Evolutionary conservation across 495 filamentous ascomycete genomes (phyloP), one percentile per base, ranked within the genome.

Genomic region (Pseudevernia furfuracea): DNA sequence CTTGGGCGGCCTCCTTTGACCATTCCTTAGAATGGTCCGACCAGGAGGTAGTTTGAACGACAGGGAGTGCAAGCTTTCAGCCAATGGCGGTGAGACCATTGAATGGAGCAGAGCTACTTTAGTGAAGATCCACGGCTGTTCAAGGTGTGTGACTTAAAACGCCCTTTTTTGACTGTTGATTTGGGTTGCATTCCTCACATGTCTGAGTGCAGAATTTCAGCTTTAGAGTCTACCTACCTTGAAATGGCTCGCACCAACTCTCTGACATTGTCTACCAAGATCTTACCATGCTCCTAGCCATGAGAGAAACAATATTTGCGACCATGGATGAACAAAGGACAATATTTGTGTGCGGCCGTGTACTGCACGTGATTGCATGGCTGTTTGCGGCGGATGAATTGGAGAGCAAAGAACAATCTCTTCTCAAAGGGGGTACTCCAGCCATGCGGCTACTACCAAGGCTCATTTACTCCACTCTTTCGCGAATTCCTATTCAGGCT

Each of bases 101-200:
- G 30, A 55, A 55, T 12, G 25, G 28, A 53, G 49, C 28, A 0
- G 19, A 53, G 28, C 49, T 1, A 53, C 14, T 17, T 30, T 0
- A 8, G 15, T 55, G 4, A 34, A 34, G 30, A 34, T 4, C 28
- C 17, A 34, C 30, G 28, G 8, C 21, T 55, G 4, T 21, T 34
- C 14, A 1, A 4, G 17, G 11, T 30, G 11, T 30, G 25, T 1
- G 1, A 23, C 2, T 23, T 25, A 11, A 8, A 25, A n/a, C n/a
- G n/a, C n/a, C n/a, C n/a, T n/a, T n/a, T n/a, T n/a, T n/a, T n/a
- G n/a, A n/a, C n/a, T n/a, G n/a, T n/a, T n/a, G n/a, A n/a, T n/a
- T n/a, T n/a, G 28, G 15, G 3, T 34, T 55, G 52, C 52, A 55
- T 55, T 55, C 52, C 52, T 55, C 52, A n/a, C 49, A 30, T 41